Conservation (phyloP, 2,329 filamentous ascomycete species). For the Scolecobasidium constrictum region DNA sequence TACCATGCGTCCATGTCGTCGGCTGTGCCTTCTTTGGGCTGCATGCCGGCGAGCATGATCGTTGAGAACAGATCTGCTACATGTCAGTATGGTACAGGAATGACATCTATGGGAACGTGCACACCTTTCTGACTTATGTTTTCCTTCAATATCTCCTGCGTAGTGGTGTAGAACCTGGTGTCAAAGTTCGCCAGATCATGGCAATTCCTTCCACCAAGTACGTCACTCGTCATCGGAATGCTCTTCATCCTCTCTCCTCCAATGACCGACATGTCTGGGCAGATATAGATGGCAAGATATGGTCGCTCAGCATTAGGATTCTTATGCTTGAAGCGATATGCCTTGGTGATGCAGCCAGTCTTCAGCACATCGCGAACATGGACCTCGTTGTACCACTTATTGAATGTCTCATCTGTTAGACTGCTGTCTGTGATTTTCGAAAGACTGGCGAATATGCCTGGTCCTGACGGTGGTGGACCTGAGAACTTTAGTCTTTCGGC, state of each 20-base stretch:
- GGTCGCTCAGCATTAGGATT: slow-evolving; percentile 15
- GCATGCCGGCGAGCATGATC: slow-evolving; percentile 20
- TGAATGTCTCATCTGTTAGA: slow-evolving; percentile 14
- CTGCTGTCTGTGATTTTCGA: slow-evolving; percentile 13
- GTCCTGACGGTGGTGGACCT: slow-evolving; percentile 13
- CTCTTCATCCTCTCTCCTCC: slow-evolving; percentile 14
- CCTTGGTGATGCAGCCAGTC: slow-evolving; percentile 13
- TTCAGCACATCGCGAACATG: slow-evolving; percentile 16
- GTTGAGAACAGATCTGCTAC: slow-evolving; percentile 14
- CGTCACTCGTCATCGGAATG: slow-evolving; percentile 14
- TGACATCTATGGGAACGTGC: neutral
- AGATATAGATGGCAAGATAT: slow-evolving; percentile 17
- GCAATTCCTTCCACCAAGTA: slow-evolving; percentile 13
- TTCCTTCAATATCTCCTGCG: slow-evolving; percentile 15
- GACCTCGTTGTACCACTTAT: slow-evolving; percentile 18
- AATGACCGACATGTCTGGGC: slow-evolving; percentile 15
- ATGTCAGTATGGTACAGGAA: neutral
- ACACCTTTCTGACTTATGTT: slow-evolving; percentile 15
- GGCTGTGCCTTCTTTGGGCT: slow-evolving; percentile 16
- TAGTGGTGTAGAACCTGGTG: slow-evolving; percentile 14
- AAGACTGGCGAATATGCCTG: slow-evolving; percentile 15
- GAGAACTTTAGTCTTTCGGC: neutral
- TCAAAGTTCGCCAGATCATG: slow-evolving; percentile 16
- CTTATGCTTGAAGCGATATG: slow-evolving; percentile 17
- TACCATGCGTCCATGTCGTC: slow-evolving; percentile 21